phyloP scores from a whole-genome alignment of 257 asterid species.

The Solanum acaule region DNA sequence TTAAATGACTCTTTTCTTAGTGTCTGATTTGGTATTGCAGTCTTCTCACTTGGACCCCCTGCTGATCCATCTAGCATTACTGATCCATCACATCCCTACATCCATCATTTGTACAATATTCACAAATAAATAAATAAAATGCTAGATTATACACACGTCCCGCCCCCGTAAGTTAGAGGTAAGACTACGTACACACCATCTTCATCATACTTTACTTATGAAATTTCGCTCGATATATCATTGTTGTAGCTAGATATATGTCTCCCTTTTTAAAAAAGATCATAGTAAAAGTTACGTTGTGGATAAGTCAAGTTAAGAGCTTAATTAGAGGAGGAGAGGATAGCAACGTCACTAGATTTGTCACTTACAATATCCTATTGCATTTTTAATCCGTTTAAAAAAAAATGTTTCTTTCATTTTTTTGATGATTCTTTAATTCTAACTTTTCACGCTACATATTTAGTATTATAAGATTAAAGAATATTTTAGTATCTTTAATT shows the following conservation, averaged over 20 bases:
- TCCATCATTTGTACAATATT: background rate
- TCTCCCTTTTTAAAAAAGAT: background rate
- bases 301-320: background rate
- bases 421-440: no score
- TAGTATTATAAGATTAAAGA: no score
- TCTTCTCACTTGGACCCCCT: slow-evolving; percentile 28
- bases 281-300: background rate
- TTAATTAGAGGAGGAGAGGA: no score
- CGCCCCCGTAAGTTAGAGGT: background rate
- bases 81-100: slow-evolving; percentile 33
- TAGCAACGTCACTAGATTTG: background rate
- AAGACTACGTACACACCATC: background rate
- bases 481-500: no score
- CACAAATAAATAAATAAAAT: background rate
- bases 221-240: background rate
- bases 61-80: slow-evolving; percentile 37
- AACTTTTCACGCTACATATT: no score
- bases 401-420: no score
- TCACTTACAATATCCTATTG: background rate
- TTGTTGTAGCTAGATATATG: background rate
- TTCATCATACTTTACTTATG: background rate
- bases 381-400: no score
- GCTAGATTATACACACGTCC: background rate
- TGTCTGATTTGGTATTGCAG: slow-evolving; percentile 35
- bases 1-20: slow-evolving; percentile 31